These are phyloP conservation scores for Aspergillus unguis DNA, from an alignment of 2,329 filamentous ascomycete species.

Conservation along the genomic window DNA sequence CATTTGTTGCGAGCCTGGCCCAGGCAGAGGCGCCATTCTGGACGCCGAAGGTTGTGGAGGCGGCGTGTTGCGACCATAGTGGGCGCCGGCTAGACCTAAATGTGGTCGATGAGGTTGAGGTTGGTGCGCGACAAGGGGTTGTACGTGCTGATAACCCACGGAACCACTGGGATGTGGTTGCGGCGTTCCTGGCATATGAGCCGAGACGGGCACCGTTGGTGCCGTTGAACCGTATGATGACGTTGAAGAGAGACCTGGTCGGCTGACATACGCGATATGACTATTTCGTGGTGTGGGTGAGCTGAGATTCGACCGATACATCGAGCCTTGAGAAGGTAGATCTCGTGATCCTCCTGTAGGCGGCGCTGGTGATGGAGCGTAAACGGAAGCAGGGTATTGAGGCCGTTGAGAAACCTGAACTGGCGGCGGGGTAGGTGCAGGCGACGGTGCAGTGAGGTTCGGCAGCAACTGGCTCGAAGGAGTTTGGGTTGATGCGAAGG, in stretches of 20 bases:
- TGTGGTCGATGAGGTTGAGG: conserved; percentile 33
- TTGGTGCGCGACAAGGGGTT: conserved; percentile 38
- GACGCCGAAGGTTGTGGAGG: conserved; percentile 29
- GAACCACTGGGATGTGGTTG: conserved; percentile 4
- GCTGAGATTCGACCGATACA: conserved; percentile 23
- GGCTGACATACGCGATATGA: conserved; percentile 29
- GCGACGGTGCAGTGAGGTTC: conserved; percentile 31
- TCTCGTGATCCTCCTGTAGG: conserved; percentile 31
- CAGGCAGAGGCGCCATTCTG: conserved; percentile 23
- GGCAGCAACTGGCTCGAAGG: conserved; percentile 23
- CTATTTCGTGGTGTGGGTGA: conserved; percentile 33
- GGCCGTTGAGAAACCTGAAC: conserved; percentile 28
- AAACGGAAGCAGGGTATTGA: conserved; percentile 27
- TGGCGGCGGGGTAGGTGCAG: conserved; percentile 33
- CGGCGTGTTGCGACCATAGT: conserved; percentile 35
- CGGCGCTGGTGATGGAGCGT: conserved; percentile 26
- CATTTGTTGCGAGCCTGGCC: conserved; percentile 26
- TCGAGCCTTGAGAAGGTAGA: conserved; percentile 23
- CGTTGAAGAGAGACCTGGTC: conserved; percentile 26
- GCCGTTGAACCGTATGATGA: conserved; percentile 27
- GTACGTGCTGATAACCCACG: conserved; percentile 32
- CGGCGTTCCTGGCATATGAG: conserved; percentile 30
- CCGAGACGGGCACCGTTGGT: conserved; percentile 23
- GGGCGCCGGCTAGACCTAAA: conserved; percentile 27
- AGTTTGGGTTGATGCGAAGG: conserved; percentile 26